Percentiles rank a stretch among this genome's conserved stretches.
Conservation (phyloP, 176 grass and related monocot species). For the Avena atlantica region DNA sequence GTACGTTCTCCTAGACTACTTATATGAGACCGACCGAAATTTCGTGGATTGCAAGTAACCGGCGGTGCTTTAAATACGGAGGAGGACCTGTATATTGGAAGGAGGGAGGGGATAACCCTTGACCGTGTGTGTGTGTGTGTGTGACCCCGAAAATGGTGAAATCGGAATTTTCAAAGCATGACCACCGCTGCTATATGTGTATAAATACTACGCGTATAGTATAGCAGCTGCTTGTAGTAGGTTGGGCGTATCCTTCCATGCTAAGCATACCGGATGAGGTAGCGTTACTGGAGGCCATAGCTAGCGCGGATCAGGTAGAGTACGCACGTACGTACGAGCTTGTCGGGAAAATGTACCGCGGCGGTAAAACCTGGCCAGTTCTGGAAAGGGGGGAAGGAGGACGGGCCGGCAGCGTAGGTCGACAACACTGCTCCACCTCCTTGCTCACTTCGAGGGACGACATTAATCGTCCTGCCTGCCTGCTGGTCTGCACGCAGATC, state of each 20-base stretch:
- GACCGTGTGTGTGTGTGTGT: background rate
- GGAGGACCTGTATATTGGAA: background rate
- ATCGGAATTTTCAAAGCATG: background rate
- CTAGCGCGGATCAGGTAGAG: no score
- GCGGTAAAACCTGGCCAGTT: background rate
- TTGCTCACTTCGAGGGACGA: constrained; percentile 21
- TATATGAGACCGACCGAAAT: background rate
- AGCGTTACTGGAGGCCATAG: no score
- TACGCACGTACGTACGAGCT: no score
- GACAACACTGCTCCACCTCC: background rate
- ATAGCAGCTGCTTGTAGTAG: background rate
- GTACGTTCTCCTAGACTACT: no score
- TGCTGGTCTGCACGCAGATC: background rate
- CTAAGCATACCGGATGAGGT: no score
- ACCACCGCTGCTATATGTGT: no score
- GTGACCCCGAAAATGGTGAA: background rate
- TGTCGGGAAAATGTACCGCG: no score
- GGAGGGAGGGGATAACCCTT: background rate
- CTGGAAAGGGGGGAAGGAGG: background rate
- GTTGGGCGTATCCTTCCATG: background rate
- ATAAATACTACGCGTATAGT: no score
- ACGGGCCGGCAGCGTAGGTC: background rate
- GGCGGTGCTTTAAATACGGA: background rate
- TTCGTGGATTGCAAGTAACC: background rate
- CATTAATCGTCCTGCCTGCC: constrained; percentile 10